These are phyloP conservation scores for Entoloma clypeatum DNA, from an alignment of 1,284 basidiomycete genomes.

Conservation along the genomic window DNA sequence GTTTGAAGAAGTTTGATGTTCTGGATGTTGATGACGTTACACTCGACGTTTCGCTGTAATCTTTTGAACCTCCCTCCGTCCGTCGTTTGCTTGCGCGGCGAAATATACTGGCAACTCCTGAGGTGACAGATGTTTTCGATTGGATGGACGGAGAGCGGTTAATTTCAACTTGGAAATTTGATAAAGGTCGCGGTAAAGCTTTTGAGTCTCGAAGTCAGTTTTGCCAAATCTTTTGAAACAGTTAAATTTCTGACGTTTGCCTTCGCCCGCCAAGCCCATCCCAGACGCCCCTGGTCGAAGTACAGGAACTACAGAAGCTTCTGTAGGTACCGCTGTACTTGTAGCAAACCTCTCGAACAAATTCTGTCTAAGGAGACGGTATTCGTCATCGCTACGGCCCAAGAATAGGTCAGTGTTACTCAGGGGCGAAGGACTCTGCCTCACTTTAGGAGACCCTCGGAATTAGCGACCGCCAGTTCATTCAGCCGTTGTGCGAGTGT, in stretches of 20 bases:
- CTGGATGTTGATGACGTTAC: slow-evolving; percentile 49
- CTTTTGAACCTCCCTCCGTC: slow-evolving; percentile 39
- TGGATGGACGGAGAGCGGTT: slow-evolving; percentile 54
- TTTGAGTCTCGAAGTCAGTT: slow-evolving; percentile 15
- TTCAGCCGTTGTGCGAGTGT: slow-evolving; percentile 73
- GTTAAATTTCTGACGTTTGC: slow-evolving; percentile 27
- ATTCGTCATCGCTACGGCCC: slow-evolving; percentile 67
- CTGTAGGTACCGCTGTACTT: slow-evolving; percentile 52
- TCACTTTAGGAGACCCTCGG: slow-evolving; percentile 71
- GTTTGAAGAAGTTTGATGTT: slow-evolving; percentile 40
- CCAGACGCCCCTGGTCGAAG: slow-evolving; percentile 28
- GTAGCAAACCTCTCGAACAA: slow-evolving; percentile 70
- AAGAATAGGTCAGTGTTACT: slow-evolving; percentile 7
- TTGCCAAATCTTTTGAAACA: slow-evolving; percentile 21
- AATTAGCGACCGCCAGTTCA: slow-evolving; percentile 73
- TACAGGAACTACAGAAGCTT: slow-evolving; percentile 56
- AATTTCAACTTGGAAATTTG: slow-evolving; percentile 49
- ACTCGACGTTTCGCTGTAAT: slow-evolving; percentile 50
- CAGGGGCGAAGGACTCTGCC: slow-evolving; percentile 25
- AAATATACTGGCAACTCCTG: slow-evolving; percentile 57
- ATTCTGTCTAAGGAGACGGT: slow-evolving; percentile 70
- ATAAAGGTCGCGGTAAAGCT: slow-evolving; percentile 39
- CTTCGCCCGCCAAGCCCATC: slow-evolving; percentile 26
- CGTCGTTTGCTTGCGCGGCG: slow-evolving; percentile 52
- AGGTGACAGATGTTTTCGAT: slow-evolving; percentile 58